Evolutionary conservation across 2,329 filamentous ascomycete species (phyloP), one percentile per base, ranked within the genome.

Genomic region (Colletotrichum navitas): DNA sequence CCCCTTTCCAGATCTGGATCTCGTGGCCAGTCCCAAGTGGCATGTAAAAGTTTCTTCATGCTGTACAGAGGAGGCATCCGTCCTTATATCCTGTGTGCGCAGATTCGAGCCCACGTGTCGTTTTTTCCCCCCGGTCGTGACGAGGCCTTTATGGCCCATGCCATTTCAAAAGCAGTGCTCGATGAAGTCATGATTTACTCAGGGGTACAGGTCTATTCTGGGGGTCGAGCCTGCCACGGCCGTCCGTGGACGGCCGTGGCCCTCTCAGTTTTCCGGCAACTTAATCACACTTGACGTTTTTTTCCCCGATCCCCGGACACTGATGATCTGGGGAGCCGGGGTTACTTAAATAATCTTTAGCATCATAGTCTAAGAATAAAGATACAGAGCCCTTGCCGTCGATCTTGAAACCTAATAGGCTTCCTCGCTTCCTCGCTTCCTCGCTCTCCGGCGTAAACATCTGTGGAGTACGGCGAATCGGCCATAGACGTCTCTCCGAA

Each of bases 161-260:
- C 52, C 59, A 56, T 60, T 47, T 63, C 39, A 55, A 60, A 67
- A 16, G 51, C 36, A 67, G 52, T 34, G 45, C 24, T 39, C 59
- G 59, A 68, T 54, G 47, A 41, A 52, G 36, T 41, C 59, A 55
- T 63, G 43, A 54, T 69, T 72, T 39, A 55, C 32, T 32, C 39
- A 12, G 8, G 24, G n/a, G 47, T 54, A 55, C 45, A 54, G 60
- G 43, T 34, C 54, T 60, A 16, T 68, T 43, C 34, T 59, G 11
- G 55, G 65, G 65, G 63, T 60, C 32, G 69, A 64, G 66, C 69
- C 47, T 72, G 69, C 43, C 60, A 18, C 29, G 16, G 36, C 51
- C 29, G 21, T 59, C 21, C n/a, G 21, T 36, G 39, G 52, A 26
- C 45, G 41, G 52, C 47, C 41, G 58, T 58, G 39, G 43, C 12